Percentiles rank a stretch among this genome's conserved stretches.
These are phyloP conservation scores for Solanum tarijense DNA, from an alignment of 257 asterid species.

Conservation along the genomic window DNA sequence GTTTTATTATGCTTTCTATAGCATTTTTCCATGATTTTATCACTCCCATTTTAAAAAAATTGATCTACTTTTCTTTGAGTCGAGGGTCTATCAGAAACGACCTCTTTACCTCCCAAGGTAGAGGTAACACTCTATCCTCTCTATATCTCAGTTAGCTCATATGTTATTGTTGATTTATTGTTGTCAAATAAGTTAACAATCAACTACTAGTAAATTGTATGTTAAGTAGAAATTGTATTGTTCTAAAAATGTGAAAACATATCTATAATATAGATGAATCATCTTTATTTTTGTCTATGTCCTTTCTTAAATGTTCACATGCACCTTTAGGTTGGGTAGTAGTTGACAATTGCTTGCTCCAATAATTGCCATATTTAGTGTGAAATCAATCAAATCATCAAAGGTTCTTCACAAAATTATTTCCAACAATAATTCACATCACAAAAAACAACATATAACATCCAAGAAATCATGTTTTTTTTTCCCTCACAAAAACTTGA, in stretches of 20 bases:
- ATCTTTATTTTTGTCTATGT: not conserved
- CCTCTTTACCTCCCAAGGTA: not conserved
- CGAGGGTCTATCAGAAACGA: too few relatives aligned
- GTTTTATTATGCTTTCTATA: too few relatives aligned
- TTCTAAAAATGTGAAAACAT: not conserved
- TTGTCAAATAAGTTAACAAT: not conserved
- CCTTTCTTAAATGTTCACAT: not conserved
- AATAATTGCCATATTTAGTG: not conserved
- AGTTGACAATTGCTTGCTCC: not conserved
- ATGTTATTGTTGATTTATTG: not conserved
- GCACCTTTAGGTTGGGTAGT: not conserved
- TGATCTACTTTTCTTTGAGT: too few relatives aligned
- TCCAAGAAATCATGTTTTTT: not conserved
- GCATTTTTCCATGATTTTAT: not conserved
- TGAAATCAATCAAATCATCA: not conserved
- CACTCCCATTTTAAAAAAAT: not conserved
- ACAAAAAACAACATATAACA: not conserved
- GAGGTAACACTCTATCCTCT: not conserved
- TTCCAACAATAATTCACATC: not conserved
- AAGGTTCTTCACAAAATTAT: not conserved
- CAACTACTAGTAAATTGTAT: not conserved
- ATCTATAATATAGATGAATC: not conserved
- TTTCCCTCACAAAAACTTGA: not conserved
- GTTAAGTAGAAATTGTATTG: not conserved
- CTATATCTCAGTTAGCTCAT: too few relatives aligned